A percentile compares a stretch with the other conserved stretches of the same genome.
These are phyloP conservation scores for Solanum pinnatisectum DNA, from an alignment of 257 asterid genomes.

Conservation along the genomic window DNA sequence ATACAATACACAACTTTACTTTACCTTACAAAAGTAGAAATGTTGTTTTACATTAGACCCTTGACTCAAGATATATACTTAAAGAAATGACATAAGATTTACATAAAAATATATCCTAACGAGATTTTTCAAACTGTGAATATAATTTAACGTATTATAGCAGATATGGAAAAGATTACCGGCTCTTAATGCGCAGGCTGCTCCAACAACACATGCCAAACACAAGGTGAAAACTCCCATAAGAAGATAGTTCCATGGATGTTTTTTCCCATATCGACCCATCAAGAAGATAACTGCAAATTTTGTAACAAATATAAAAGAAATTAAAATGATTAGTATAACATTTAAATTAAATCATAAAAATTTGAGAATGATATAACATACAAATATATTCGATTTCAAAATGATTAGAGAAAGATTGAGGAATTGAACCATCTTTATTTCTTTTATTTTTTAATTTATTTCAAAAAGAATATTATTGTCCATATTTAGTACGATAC, in stretches of 20 bases:
- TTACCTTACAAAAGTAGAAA: background rate
- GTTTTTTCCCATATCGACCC: conserved; percentile 29
- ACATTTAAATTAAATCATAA: background rate
- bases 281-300: conserved; percentile 39
- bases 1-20: background rate
- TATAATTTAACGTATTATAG: background rate
- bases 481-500: too few relatives aligned
- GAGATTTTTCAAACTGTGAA: background rate
- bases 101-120: background rate
- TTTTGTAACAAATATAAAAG: background rate
- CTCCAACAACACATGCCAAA: conserved; percentile 44
- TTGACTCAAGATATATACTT: background rate
- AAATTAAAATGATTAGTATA: background rate
- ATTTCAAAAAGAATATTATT: too few relatives aligned
- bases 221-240: conserved; percentile 49
- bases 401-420: too few relatives aligned
- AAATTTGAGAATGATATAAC: background rate
- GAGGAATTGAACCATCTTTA: too few relatives aligned
- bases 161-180: conserved; percentile 15
- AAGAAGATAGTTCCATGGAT: conserved; percentile 61
- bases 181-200: conserved; percentile 26
- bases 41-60: background rate
- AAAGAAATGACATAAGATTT: background rate
- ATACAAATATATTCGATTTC: background rate
- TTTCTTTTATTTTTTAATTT: too few relatives aligned